These are phyloP conservation scores for Akebia trifoliata DNA, from an alignment of 164 flowering plant genomes.

Conservation along the genomic window DNA sequence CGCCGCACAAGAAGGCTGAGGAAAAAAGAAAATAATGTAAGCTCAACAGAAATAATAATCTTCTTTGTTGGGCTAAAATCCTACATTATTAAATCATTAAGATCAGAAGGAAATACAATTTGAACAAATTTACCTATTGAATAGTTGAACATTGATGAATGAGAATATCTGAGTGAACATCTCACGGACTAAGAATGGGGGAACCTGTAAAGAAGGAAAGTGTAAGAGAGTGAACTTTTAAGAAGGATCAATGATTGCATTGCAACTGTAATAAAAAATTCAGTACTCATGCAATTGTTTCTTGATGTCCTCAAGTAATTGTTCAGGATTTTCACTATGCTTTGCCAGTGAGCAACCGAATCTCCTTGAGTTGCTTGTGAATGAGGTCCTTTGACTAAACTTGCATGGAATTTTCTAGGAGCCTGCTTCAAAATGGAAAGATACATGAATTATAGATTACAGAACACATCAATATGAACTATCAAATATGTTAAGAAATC, in stretches of 20 bases:
- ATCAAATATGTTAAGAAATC: no score
- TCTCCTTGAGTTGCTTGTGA: slow-evolving; percentile 92
- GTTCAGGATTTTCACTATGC: slow-evolving; percentile 76
- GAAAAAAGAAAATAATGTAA: slow-evolving; percentile 6
- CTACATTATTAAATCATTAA: slow-evolving; percentile 45
- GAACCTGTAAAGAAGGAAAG: slow-evolving; percentile 47
- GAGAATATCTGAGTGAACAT: no score
- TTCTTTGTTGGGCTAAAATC: not conserved
- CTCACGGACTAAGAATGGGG: slow-evolving; percentile 80
- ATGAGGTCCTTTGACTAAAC: slow-evolving; percentile 75
- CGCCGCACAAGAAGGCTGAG: slow-evolving; percentile 93
- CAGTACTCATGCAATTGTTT: slow-evolving; percentile 67
- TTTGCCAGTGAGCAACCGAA: slow-evolving; percentile 91
- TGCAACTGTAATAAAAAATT: not conserved
- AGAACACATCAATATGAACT: no score
- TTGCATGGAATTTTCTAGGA: slow-evolving; percentile 79
- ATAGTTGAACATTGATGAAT: no score
- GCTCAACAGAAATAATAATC: not conserved
- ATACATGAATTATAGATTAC: not conserved
- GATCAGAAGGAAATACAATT: slow-evolving; percentile 83
- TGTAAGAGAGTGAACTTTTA: slow-evolving; percentile 2
- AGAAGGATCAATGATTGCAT: not conserved
- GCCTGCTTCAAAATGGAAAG: slow-evolving; percentile 43
- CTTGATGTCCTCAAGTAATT: slow-evolving; percentile 61
- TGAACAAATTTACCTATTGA: slow-evolving; percentile 74